phyloP scores from a whole-genome alignment of 768 basidiomycete genomes.

The Gautieria morchelliformis region DNA sequence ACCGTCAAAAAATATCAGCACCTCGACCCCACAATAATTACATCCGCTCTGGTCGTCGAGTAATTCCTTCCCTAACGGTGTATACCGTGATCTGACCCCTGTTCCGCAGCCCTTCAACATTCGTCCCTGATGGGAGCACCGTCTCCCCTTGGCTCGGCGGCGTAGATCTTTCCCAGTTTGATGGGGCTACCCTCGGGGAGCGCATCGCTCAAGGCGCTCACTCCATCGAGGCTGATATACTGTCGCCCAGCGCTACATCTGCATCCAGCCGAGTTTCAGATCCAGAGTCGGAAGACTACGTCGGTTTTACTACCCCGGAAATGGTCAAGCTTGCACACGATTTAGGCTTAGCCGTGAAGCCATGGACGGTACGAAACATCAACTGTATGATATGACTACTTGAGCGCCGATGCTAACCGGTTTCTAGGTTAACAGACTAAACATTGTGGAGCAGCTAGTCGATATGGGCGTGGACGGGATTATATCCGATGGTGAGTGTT shows the following conservation, averaged over 20 bases:
- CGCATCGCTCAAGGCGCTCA: conserved; percentile 62
- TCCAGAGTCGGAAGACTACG: conserved; percentile 33
- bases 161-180: conserved; percentile 50
- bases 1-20: conserved; percentile 23
- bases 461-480: conserved; percentile 63
- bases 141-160: conserved; percentile 65
- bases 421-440: conserved; percentile 49
- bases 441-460: conserved; percentile 50
- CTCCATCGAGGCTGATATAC: conserved; percentile 50
- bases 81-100: not conserved
- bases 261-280: conserved; percentile 30
- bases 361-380: conserved; percentile 54
- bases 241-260: conserved; percentile 48
- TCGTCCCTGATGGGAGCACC: conserved; percentile 26
- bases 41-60: conserved; percentile 53
- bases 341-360: conserved; percentile 53
- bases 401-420: not conserved
- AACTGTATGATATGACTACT: not conserved
- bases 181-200: conserved; percentile 46
- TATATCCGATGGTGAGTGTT: conserved; percentile 55
- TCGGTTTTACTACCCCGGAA: conserved; percentile 51
- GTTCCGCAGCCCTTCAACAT: conserved; percentile 6
- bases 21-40: conserved; percentile 44
- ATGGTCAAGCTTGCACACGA: conserved; percentile 64
- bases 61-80: conserved; percentile 22